These are phyloP conservation scores for Kregervanrija pseudodelftensis DNA, from an alignment of 805 yeast species.

Conservation along the genomic window DNA sequence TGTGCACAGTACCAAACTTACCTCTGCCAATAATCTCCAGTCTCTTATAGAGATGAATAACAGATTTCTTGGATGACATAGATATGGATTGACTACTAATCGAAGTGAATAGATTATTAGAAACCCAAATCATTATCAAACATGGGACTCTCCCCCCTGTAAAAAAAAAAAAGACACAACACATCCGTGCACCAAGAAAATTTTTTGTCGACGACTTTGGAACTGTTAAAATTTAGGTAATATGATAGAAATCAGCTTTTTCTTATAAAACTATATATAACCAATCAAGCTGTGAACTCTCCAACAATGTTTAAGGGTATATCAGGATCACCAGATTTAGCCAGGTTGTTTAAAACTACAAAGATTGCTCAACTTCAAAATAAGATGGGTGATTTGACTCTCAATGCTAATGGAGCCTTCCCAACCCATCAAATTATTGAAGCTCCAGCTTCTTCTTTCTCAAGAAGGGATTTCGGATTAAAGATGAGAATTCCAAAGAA, in stretches of 20 bases:
- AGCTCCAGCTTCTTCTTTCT: constrained; percentile 57
- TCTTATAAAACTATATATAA: background rate
- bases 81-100: too few species aligned
- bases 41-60: constrained; percentile 49
- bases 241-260: background rate
- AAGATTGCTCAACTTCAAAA: constrained; percentile 29
- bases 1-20: constrained; percentile 93
- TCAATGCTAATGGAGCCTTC: constrained; percentile 20
- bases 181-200: background rate
- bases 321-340: constrained; percentile 20
- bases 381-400: constrained; percentile 20
- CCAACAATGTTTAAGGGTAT: constrained; percentile 15
- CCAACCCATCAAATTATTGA: constrained; percentile 74
- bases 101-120: too few species aligned
- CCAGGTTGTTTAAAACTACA: constrained; percentile 23
- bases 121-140: too few species aligned
- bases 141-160: background rate
- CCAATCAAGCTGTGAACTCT: background rate
- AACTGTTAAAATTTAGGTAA: background rate
- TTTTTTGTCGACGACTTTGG: background rate
- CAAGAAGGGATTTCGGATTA: constrained; percentile 70
- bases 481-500: constrained; percentile 63
- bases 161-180: background rate
- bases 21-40: constrained; percentile 94
- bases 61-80: constrained; percentile 7